phyloP scores from a whole-genome alignment of 164 flowering plant species.

The Macadamia integrifolia region DNA sequence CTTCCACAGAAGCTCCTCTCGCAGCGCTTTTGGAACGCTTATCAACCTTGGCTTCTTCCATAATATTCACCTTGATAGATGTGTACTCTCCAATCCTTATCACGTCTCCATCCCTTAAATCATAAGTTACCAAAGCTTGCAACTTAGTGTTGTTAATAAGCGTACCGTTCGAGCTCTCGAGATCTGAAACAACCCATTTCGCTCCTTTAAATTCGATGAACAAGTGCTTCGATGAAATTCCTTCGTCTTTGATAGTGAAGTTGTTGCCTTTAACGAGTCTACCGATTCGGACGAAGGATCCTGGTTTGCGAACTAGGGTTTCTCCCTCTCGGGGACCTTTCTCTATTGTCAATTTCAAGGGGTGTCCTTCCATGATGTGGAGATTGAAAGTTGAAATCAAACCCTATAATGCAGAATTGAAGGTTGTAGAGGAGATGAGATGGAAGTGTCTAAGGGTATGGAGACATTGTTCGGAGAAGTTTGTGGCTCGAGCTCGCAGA shows the following conservation, averaged over 20 bases:
- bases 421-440: too few relatives aligned
- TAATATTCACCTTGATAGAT: conserved; percentile 35
- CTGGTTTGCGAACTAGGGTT: conserved; percentile 33
- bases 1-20: conserved; percentile 1
- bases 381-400: background rate
- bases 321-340: conserved; percentile 65
- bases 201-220: conserved; percentile 31
- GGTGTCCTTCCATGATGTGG: conserved; percentile 13
- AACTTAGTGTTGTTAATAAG: conserved; percentile 29
- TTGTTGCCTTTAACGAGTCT: conserved; percentile 58
- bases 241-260: conserved; percentile 53
- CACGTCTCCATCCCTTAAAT: conserved; percentile 39
- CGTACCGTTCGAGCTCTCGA: conserved; percentile 72
- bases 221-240: conserved; percentile 68
- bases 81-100: conserved; percentile 61
- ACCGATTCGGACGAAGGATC: conserved; percentile 40
- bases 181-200: conserved; percentile 55
- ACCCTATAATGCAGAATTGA: too few relatives aligned
- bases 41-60: background rate
- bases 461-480: too few relatives aligned
- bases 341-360: conserved; percentile 37
- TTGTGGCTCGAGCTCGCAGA: too few relatives aligned
- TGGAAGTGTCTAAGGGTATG: too few relatives aligned
- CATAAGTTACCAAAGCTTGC: conserved; percentile 19
- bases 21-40: background rate